Evolutionary conservation across 768 basidiomycete species (phyloP).

Genomic region (Lepiota subincarnata): DNA sequence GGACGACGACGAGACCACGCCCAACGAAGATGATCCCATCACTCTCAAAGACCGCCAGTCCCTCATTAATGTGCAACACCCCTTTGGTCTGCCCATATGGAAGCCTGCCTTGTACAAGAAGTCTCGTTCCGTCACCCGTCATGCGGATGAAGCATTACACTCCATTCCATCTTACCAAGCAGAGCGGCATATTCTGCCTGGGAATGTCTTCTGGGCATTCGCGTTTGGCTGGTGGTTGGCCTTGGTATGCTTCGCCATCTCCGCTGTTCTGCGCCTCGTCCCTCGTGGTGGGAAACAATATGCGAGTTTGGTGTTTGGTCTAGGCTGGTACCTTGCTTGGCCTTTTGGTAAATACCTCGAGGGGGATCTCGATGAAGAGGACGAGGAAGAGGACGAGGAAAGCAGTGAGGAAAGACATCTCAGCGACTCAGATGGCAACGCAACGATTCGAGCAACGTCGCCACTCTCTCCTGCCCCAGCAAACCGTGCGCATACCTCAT

Average conservation of each 20-base stretch:
- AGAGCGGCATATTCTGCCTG: slow-evolving; percentile 88
- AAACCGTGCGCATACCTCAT: slow-evolving; percentile 33
- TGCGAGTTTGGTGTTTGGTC: slow-evolving; percentile 79
- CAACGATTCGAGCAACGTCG: slow-evolving; percentile 34
- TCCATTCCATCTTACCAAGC: slow-evolving; percentile 89
- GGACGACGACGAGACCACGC: slow-evolving; percentile 31
- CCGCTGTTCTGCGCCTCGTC: slow-evolving; percentile 63
- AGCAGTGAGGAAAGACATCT: slow-evolving; percentile 23
- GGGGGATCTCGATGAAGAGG: slow-evolving; percentile 43
- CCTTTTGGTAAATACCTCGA: slow-evolving; percentile 99
- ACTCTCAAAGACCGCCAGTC: slow-evolving; percentile 95
- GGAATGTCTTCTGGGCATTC: slow-evolving; percentile 90
- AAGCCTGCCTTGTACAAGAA: slow-evolving; percentile 99
- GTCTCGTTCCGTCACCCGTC: slow-evolving; percentile 90
- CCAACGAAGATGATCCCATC: slow-evolving; percentile 73
- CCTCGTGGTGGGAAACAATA: slow-evolving; percentile 84
- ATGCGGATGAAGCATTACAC: slow-evolving; percentile 94
- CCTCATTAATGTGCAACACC: slow-evolving; percentile 98
- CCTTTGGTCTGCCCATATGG: slow-evolving; percentile 99
- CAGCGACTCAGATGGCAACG: slow-evolving; percentile 29
- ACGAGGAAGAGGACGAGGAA: slow-evolving; percentile 32
- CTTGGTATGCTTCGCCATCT: slow-evolving; percentile 60
- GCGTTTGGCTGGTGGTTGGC: slow-evolving; percentile 95
- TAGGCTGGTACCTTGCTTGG: slow-evolving; percentile 97
- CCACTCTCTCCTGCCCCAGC: slow-evolving; percentile 14